Evolutionary conservation across 2,329 filamentous ascomycete species (phyloP).

Genomic region (Ilyonectria sp.): DNA sequence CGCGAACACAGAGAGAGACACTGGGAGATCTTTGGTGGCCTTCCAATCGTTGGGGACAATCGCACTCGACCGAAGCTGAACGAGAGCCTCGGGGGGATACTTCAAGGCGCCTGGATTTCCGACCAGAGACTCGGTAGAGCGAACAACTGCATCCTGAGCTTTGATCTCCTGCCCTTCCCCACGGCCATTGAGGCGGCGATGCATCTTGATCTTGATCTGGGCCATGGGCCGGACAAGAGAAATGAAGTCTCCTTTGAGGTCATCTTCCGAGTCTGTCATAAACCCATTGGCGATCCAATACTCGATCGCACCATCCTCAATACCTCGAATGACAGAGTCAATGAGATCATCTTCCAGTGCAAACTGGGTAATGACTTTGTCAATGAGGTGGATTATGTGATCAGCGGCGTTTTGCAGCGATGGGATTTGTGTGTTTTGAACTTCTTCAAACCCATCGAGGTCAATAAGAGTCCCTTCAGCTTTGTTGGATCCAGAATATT

Average conservation of each 20-base stretch:
- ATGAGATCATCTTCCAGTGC: slow-evolving; percentile 22
- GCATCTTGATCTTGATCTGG: slow-evolving; percentile 42
- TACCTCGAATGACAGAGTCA: slow-evolving; percentile 37
- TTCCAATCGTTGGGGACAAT: slow-evolving; percentile 21
- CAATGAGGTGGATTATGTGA: slow-evolving; percentile 25
- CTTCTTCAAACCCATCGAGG: slow-evolving; percentile 26
- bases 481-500: neutral
- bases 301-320: slow-evolving; percentile 47
- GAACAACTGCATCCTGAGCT: neutral
- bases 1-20: neutral
- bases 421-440: slow-evolving; percentile 17
- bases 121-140: neutral
- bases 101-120: slow-evolving; percentile 26
- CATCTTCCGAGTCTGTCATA: slow-evolving; percentile 41
- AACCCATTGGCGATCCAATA: slow-evolving; percentile 46
- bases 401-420: neutral
- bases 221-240: slow-evolving; percentile 41
- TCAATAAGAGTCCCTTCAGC: slow-evolving; percentile 26
- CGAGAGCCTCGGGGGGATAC: slow-evolving; percentile 31
- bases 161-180: neutral
- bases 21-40: slow-evolving; percentile 11
- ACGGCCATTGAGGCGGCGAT: neutral
- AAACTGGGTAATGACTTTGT: slow-evolving; percentile 28
- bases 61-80: slow-evolving; percentile 15
- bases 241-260: slow-evolving; percentile 42